Evolutionary conservation across 768 basidiomycete genomes (phyloP), one percentile per base, ranked within the genome.

Genomic region (Kwoniella mangroviensis): DNA sequence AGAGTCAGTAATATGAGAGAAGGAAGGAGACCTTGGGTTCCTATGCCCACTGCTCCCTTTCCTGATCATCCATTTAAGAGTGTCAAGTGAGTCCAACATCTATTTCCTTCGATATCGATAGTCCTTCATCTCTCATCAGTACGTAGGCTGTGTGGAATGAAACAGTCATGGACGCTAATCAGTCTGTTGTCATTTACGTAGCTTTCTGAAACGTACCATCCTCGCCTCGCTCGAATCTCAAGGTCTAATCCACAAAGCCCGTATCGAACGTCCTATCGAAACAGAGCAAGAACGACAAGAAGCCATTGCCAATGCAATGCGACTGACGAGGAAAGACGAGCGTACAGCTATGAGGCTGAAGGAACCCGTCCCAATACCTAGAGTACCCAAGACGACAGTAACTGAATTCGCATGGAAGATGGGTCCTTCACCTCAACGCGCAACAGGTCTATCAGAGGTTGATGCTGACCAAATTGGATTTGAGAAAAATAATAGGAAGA

Each of bases 61-160:
- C 78, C 78, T n/a, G 73, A 77, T 60, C 78, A 79, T 74, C 78
- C 78, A 34, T 79, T 79, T 59, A 59, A 71, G 56, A 72, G 72
- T 45, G 69, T 73, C 28, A 73, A 70, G 78, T 79, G 69, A 15
- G 45, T 51, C 42, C 13, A 13, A 7, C 26, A 24, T 28, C 57
- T 45, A 22, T 9, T 28, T 15, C n/a, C n/a, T n/a, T n/a, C n/a
- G n/a, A n/a, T n/a, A n/a, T n/a, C n/a, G n/a, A n/a, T n/a, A n/a
- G n/a, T n/a, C n/a, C 56, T 61, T 26, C 52, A 6, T 42, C 26
- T 3, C 56, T 28, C 21, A 12, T 28, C 17, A 54, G 17, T 57
- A n/a, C n/a, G n/a, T n/a, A n/a, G n/a, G n/a, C n/a, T n/a, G n/a
- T n/a, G n/a, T n/a, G n/a, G n/a, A n/a, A n/a, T n/a, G n/a, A n/a